A percentile compares a stretch with the other conserved stretches of the same genome.
phyloP scores from a whole-genome alignment of 1,284 basidiomycete genomes.

The Ceratobasidium sp. region DNA sequence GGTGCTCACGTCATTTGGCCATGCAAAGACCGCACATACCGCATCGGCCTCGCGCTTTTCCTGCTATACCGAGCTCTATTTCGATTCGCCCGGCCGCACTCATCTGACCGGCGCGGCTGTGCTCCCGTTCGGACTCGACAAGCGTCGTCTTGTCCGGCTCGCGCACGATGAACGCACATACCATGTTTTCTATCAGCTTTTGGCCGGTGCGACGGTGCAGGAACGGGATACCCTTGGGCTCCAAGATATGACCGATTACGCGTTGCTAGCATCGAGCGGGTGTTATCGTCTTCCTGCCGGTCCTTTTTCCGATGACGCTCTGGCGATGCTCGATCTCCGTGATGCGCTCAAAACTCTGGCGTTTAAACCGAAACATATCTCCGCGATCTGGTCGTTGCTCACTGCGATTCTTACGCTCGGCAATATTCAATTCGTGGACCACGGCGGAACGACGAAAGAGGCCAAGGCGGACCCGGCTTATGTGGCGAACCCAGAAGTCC shows the following conservation, averaged over 20 bases:
- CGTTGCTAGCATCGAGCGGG: slow-evolving; percentile 84
- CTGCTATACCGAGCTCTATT: slow-evolving; percentile 92
- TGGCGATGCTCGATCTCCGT: slow-evolving; percentile 87
- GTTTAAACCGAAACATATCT: slow-evolving; percentile 89
- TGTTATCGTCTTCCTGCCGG: slow-evolving; percentile 88
- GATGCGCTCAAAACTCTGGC: slow-evolving; percentile 85
- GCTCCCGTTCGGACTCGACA: slow-evolving; percentile 89
- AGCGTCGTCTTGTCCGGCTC: slow-evolving; percentile 82
- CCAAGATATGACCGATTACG: slow-evolving; percentile 90
- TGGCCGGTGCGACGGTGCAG: slow-evolving; percentile 83
- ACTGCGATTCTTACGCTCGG: slow-evolving; percentile 86
- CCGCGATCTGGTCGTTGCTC: slow-evolving; percentile 85
- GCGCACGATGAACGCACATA: slow-evolving; percentile 89
- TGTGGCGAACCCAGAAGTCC: slow-evolving; percentile 69
- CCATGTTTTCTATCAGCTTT: slow-evolving; percentile 94
- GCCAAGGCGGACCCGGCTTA: slow-evolving; percentile 53
- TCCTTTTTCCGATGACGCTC: slow-evolving; percentile 87
- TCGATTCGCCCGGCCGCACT: slow-evolving; percentile 76
- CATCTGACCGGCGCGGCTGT: slow-evolving; percentile 81
- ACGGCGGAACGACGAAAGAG: slow-evolving; percentile 51
- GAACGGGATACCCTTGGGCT: slow-evolving; percentile 83
- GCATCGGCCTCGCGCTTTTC: slow-evolving; percentile 90
- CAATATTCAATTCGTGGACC: slow-evolving; percentile 84
- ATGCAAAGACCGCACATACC: slow-evolving; percentile 88
- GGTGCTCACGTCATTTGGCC: slow-evolving; percentile 90